Percentiles rank a stretch among this genome's conserved stretches.
phyloP scores from a whole-genome alignment of 2,329 filamentous ascomycete genomes.

The Talaromyces sp. region DNA sequence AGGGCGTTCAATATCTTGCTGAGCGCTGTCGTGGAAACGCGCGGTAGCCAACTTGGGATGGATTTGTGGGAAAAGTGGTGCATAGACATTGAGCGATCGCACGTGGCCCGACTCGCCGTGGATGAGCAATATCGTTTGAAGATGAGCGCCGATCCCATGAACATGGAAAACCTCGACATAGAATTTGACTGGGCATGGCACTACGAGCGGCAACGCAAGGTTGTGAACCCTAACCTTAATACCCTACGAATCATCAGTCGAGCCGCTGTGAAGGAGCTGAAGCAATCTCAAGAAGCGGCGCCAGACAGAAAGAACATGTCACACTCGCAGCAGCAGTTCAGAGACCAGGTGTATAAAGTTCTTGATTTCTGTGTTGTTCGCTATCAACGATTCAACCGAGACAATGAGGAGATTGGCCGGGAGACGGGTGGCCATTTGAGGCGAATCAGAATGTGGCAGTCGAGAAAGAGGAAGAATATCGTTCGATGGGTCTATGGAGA shows the following conservation, averaged over 20 bases:
- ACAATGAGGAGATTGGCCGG: conserved; percentile 30
- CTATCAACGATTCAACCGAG: conserved; percentile 30
- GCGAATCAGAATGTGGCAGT: conserved; percentile 10
- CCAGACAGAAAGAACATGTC: conserved; percentile 6
- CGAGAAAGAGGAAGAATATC: conserved; percentile 11
- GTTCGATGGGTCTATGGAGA: conserved; percentile 11
- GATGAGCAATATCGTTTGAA: conserved; percentile 13
- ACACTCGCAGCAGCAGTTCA: neutral
- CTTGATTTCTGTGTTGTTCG: conserved; percentile 35
- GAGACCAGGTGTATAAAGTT: conserved; percentile 17
- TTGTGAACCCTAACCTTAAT: conserved; percentile 32
- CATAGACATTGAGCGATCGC: conserved; percentile 27
- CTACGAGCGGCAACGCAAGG: conserved; percentile 26
- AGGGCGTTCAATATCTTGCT: conserved; percentile 53
- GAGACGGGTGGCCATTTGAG: conserved; percentile 33
- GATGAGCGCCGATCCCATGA: conserved; percentile 11
- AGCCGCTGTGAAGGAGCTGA: conserved; percentile 31
- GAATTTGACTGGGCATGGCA: conserved; percentile 28
- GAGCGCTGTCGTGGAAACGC: conserved; percentile 50
- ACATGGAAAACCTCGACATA: conserved; percentile 23
- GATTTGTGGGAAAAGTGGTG: conserved; percentile 50
- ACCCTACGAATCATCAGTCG: conserved; percentile 38
- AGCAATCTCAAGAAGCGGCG: conserved; percentile 10
- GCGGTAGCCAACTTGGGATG: conserved; percentile 48
- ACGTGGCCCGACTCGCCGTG: conserved; percentile 22